Evolutionary conservation across 257 asterid genomes (phyloP).

Genomic region (Nicotiana noctiflora): DNA sequence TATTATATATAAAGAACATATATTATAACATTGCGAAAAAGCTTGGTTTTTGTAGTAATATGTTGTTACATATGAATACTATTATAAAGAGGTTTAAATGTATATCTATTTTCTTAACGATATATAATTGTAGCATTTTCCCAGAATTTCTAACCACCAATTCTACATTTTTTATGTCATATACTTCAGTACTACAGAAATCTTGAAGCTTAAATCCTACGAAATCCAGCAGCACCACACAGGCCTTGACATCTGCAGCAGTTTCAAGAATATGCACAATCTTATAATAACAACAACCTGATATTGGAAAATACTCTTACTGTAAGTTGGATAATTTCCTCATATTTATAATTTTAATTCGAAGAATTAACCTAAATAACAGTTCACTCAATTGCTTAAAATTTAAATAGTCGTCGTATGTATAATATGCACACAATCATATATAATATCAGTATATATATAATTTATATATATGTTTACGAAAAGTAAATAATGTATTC

Average conservation of each 20-base stretch:
- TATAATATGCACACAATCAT: no score
- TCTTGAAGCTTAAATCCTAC: background rate
- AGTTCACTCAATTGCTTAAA: no score
- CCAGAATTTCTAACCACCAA: background rate
- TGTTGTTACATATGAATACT: no score
- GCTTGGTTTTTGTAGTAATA: no score
- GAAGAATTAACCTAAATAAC: no score
- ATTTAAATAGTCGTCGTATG: no score
- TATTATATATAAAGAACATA: no score
- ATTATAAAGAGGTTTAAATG: no score
- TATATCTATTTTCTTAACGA: background rate
- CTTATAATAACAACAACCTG: constrained; percentile 20
- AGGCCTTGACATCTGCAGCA: constrained; percentile 23
- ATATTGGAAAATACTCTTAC: constrained; percentile 14
- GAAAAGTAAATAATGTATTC: no score
- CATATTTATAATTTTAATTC: background rate
- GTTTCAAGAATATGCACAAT: constrained; percentile 22
- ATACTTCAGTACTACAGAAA: background rate
- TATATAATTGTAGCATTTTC: background rate
- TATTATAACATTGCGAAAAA: no score
- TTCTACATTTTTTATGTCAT: background rate
- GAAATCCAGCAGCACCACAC: constrained; percentile 17
- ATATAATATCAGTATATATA: no score
- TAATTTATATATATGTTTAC: no score
- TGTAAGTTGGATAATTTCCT: constrained; percentile 20